Conservation (phyloP, 768 basidiomycete species). For the Amanita jacksonii region DNA sequence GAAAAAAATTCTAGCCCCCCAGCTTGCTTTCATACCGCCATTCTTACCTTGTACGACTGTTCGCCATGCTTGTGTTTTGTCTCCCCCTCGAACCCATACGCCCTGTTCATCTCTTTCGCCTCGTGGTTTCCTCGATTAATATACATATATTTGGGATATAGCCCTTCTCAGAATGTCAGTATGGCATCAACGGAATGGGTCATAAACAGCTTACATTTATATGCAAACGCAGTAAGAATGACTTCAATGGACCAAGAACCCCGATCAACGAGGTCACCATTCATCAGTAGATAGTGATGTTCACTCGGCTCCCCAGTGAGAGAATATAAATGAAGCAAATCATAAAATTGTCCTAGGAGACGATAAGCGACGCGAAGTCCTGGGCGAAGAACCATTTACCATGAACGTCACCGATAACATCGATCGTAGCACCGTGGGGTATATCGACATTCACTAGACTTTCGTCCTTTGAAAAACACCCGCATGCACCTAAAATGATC, state of each 20-base stretch:
- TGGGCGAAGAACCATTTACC: slow-evolving; percentile 35
- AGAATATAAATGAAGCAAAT: slow-evolving; percentile 78
- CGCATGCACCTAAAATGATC: slow-evolving; percentile 82
- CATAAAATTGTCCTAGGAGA: slow-evolving; percentile 82
- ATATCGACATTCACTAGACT: slow-evolving; percentile 73
- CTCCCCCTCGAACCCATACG: slow-evolving; percentile 93
- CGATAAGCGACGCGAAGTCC: slow-evolving; percentile 2
- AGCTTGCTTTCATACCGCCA: neutral
- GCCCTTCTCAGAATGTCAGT: slow-evolving; percentile 34
- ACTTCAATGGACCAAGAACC: slow-evolving; percentile 96
- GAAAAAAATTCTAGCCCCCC: too few relatives aligned
- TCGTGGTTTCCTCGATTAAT: slow-evolving; percentile 98
- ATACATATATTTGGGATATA: slow-evolving; percentile 83
- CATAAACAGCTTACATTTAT: slow-evolving; percentile 64
- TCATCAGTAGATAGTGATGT: slow-evolving; percentile 83
- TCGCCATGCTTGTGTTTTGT: slow-evolving; percentile 95
- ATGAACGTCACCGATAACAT: slow-evolving; percentile 96
- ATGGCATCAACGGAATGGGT: slow-evolving; percentile 1
- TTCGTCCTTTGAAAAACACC: slow-evolving; percentile 64
- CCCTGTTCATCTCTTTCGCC: slow-evolving; percentile 93
- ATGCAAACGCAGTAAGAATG: slow-evolving; percentile 86
- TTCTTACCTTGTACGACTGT: slow-evolving; percentile 75
- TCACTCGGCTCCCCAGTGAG: slow-evolving; percentile 80
- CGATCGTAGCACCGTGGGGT: slow-evolving; percentile 70
- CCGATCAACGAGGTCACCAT: slow-evolving; percentile 94